Evolutionary conservation across 441 rosid genomes (phyloP).

Genomic region (Erodium texanum): DNA sequence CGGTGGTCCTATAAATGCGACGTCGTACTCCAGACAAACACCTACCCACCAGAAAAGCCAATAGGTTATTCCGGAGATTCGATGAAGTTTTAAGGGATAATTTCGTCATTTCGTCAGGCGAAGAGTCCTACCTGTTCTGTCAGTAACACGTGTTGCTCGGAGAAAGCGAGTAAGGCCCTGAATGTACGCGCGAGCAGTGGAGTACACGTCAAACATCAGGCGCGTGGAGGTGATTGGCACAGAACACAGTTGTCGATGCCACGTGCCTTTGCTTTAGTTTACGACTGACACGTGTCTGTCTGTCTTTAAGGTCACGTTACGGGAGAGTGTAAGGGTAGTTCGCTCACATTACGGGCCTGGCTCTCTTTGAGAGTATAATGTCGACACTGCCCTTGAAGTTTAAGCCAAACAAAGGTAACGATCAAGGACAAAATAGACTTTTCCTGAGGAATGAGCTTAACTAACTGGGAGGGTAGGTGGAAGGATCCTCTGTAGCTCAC

Average conservation of each 20-base stretch:
- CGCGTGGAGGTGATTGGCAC: slow-evolving; percentile 11
- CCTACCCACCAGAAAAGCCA: neutral
- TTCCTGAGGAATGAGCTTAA: slow-evolving; percentile 9
- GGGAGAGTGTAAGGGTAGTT: slow-evolving; percentile 1
- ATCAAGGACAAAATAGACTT: slow-evolving; percentile 20
- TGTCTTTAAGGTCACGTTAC: neutral
- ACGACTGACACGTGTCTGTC: slow-evolving; percentile 30
- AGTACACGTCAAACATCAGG: neutral
- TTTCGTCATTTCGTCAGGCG: slow-evolving; percentile 16
- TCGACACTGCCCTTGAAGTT: neutral
- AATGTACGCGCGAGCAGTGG: slow-evolving; percentile 11
- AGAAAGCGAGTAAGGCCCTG: neutral
- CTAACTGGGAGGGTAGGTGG: slow-evolving; percentile 30
- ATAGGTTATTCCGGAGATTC: slow-evolving; percentile 6
- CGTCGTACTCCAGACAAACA: neutral
- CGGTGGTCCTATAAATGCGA: slow-evolving; percentile 1
- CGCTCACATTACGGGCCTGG: neutral
- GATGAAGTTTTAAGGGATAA: slow-evolving; percentile 5
- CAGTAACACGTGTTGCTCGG: neutral
- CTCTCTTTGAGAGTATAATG: neutral
- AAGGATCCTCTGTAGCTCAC: slow-evolving; percentile 21
- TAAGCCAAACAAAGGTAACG: neutral
- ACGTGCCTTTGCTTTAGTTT: slow-evolving; percentile 30
- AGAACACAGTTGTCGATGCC: slow-evolving; percentile 24
- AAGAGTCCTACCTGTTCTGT: slow-evolving; percentile 7